These are phyloP conservation scores for Nemania abortiva DNA, from an alignment of 2,329 filamentous ascomycete genomes.

Conservation along the genomic window DNA sequence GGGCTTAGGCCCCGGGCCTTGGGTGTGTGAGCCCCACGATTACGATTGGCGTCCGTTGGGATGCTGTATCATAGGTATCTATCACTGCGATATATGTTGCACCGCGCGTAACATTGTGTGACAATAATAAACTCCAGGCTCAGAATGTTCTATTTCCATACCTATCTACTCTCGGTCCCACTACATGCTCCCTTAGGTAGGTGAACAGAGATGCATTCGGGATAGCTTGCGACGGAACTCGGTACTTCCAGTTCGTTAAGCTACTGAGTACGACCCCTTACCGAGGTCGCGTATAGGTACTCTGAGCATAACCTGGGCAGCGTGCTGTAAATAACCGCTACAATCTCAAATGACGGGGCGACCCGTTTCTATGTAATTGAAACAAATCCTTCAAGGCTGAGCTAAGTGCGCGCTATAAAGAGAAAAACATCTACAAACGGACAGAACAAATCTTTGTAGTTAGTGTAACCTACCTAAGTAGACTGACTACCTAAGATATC, in stretches of 20 bases:
- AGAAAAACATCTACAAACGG: no score
- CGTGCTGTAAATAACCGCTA: background rate
- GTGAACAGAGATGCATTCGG: background rate
- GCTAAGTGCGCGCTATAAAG: background rate
- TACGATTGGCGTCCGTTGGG: constrained; percentile 2
- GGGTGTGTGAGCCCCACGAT: background rate
- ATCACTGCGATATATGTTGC: background rate
- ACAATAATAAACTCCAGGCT: background rate
- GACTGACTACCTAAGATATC: no score
- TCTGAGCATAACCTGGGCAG: background rate
- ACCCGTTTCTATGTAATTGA: constrained; percentile 9
- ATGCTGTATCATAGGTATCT: background rate
- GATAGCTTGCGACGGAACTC: background rate
- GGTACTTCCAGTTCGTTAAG: background rate
- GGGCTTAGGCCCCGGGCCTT: background rate
- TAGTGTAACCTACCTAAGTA: no score
- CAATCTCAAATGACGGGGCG: constrained; percentile 1
- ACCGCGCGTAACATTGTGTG: constrained; percentile 3
- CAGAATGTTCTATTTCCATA: background rate
- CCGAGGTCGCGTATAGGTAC: background rate
- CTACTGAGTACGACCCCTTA: background rate
- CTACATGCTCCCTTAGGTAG: background rate
- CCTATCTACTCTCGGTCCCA: no score
- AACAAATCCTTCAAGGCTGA: constrained; percentile 12
- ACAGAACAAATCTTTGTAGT: no score